A percentile compares a stretch with the other conserved stretches of the same genome.
These are phyloP conservation scores for Waitea zeae DNA, from an alignment of 1,284 basidiomycete species.

Conservation along the genomic window DNA sequence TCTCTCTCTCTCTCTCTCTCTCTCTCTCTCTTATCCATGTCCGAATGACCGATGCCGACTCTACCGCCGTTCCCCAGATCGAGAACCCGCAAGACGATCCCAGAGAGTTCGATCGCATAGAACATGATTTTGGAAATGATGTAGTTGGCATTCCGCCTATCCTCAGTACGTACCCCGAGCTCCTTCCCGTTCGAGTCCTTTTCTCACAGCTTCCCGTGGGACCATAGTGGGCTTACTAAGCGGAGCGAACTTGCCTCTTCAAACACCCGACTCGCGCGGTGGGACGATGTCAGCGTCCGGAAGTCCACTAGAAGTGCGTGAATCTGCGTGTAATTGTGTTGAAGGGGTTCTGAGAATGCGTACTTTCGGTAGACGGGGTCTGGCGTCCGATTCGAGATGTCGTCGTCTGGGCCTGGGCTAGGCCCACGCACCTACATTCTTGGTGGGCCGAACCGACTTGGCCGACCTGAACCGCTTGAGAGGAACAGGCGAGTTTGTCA, in stretches of 20 bases:
- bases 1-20: too few species aligned
- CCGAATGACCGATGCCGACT: too few species aligned
- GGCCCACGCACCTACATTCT: slow-evolving; percentile 23
- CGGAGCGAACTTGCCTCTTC: slow-evolving; percentile 1
- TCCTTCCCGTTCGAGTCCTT: slow-evolving; percentile 1
- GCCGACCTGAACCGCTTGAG: slow-evolving; percentile 10
- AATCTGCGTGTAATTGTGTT: slow-evolving; percentile 4
- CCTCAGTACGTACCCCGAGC: slow-evolving; percentile 21
- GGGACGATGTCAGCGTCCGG: background rate
- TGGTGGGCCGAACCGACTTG: slow-evolving; percentile 20
- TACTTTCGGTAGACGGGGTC: slow-evolving; percentile 7
- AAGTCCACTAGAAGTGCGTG: background rate
- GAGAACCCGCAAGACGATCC: slow-evolving; percentile 60
- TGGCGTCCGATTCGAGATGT: slow-evolving; percentile 21
- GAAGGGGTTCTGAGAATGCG: slow-evolving; percentile 10
- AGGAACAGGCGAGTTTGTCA: slow-evolving; percentile 14
- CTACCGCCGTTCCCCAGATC: slow-evolving; percentile 34
- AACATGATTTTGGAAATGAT: slow-evolving; percentile 15
- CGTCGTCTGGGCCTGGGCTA: slow-evolving; percentile 17
- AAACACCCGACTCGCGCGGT: background rate
- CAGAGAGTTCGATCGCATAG: slow-evolving; percentile 31
- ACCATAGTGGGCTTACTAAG: slow-evolving; percentile 7
- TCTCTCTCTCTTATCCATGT: too few species aligned
- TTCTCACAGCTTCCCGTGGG: background rate
- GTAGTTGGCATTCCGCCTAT: slow-evolving; percentile 25